A percentile compares a stretch with the other conserved stretches of the same genome.
Evolutionary conservation across 2,329 filamentous ascomycete species (phyloP).

Genomic region (Ascochyta rabiei): DNA sequence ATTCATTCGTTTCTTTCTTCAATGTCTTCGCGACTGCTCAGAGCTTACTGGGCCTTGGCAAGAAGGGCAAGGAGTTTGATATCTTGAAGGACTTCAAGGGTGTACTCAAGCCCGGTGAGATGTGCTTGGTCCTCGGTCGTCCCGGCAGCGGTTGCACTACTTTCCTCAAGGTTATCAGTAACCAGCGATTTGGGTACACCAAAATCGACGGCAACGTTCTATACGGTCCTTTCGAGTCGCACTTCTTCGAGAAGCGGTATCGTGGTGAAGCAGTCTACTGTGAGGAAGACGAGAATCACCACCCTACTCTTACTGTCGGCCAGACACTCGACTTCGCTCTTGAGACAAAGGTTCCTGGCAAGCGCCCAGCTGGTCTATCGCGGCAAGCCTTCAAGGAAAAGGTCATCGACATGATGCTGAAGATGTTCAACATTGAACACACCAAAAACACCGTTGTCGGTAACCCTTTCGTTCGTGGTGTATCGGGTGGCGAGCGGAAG

Average conservation of each 20-base stretch:
- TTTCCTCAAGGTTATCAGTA: slow-evolving; percentile 61
- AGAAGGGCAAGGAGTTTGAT: slow-evolving; percentile 73
- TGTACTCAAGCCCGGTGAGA: slow-evolving; percentile 72
- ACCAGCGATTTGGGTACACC: slow-evolving; percentile 65
- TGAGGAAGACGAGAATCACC: slow-evolving; percentile 84
- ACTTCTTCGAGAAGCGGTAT: slow-evolving; percentile 73
- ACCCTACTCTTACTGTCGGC: slow-evolving; percentile 83
- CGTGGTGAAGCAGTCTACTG: slow-evolving; percentile 86
- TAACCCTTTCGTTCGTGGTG: slow-evolving; percentile 75
- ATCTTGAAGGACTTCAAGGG: slow-evolving; percentile 74
- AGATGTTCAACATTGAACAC: slow-evolving; percentile 95
- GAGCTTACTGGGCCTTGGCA: slow-evolving; percentile 67
- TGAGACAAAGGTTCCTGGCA: slow-evolving; percentile 82
- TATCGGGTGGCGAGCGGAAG: slow-evolving; percentile 80
- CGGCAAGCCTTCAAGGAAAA: slow-evolving; percentile 77
- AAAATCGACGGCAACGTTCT: slow-evolving; percentile 71
- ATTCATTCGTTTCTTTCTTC: slow-evolving; percentile 77
- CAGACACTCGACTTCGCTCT: slow-evolving; percentile 86
- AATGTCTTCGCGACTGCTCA: slow-evolving; percentile 72
- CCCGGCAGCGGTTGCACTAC: slow-evolving; percentile 68
- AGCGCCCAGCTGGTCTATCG: slow-evolving; percentile 74
- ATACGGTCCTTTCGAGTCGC: slow-evolving; percentile 75
- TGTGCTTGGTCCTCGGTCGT: slow-evolving; percentile 81
- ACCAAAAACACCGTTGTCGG: slow-evolving; percentile 85
- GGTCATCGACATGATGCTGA: slow-evolving; percentile 75